phyloP scores from a whole-genome alignment of 2,329 filamentous ascomycete species.

The Cephalotrichum gorgonifer region DNA sequence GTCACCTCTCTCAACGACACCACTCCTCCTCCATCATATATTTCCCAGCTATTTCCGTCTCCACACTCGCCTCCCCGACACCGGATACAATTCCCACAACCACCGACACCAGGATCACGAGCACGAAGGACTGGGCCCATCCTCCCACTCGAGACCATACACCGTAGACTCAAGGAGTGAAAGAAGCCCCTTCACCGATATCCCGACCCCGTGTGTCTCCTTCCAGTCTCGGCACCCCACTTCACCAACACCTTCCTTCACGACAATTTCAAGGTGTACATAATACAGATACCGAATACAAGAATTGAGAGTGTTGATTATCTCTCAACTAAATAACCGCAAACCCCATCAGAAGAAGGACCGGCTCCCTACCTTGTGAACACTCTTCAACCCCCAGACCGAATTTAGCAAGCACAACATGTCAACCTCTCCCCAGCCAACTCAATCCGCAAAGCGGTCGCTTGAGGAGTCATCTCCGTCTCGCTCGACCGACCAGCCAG shows the following conservation, averaged over 20 bases:
- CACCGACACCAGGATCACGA: conserved; percentile 1
- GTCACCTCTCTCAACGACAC: conserved; percentile 21
- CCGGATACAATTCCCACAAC: conserved; percentile 1
- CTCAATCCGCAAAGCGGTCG: conserved; percentile 76
- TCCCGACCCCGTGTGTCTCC: conserved; percentile 3
- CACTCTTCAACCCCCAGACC: background rate
- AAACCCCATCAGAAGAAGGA: background rate
- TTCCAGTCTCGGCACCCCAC: conserved; percentile 3
- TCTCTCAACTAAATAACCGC: background rate
- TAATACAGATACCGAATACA: conserved; percentile 6
- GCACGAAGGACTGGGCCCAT: conserved; percentile 5
- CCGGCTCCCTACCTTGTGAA: background rate
- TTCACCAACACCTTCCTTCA: conserved; percentile 5
- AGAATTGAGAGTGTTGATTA: background rate
- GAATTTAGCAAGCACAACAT: conserved; percentile 36
- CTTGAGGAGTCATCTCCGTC: conserved; percentile 96
- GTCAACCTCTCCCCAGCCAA: conserved; percentile 62
- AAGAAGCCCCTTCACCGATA: conserved; percentile 6
- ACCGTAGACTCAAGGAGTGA: conserved; percentile 5
- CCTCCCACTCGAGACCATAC: background rate
- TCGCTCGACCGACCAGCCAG: conserved; percentile 81
- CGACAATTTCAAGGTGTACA: conserved; percentile 5
- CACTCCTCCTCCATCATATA: conserved; percentile 18
- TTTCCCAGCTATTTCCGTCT: conserved; percentile 10
- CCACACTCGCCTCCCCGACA: conserved; percentile 9